Evolutionary conservation across 2,329 filamentous ascomycete genomes (phyloP), one percentile per base, ranked within the genome.

Genomic region (Calonectria hawksworthii): DNA sequence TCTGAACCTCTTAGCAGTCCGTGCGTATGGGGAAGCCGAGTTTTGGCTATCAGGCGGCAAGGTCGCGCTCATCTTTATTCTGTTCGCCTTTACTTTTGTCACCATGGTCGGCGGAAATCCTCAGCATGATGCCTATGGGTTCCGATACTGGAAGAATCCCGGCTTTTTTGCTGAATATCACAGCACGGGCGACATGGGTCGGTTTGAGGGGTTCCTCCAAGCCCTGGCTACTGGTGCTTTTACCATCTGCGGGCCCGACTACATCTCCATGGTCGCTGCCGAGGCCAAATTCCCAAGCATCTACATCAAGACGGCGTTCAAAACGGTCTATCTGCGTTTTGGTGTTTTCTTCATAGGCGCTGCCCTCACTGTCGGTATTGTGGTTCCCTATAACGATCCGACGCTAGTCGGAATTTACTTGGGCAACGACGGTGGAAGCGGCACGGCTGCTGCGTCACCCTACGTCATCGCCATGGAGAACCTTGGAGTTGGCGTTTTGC

Each of bases 101-200:
- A 93, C 92, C 63, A 95, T 96, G 93, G 87, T 95, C 10, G 94
- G 94, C 38, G 94, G 93, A 34, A 96, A 96, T 78, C 94, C 94
- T 0, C 82, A 92, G 8, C 86, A 91, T 63, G 93, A 94, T 78
- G 87, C 91, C 2, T 95, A 92, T 80, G 94, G 94, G 26, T 95
- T 95, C 82, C 88, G 93, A n/a, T 92, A 93, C 81, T 94, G 92
- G 93, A 88, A 87, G 3, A 78, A 81, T 34, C 82, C 82, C 79
- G n/a, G n/a, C n/a, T n/a, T n/a, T n/a, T 83, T 86, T 65, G 89
- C 89, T n/a, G 89, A 92, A 75, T 87, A 91, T 73, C 89, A 92
- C 73, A 89, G 91, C 54, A 86, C 86, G 0, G 93, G 93, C 3
- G 80, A 88, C 44, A 86, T 94, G 0, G 94, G 94, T 38, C 89